Evolutionary conservation across 129 eudicot species (phyloP).

Genomic region (Rutidosis leptorrhynchoides): DNA sequence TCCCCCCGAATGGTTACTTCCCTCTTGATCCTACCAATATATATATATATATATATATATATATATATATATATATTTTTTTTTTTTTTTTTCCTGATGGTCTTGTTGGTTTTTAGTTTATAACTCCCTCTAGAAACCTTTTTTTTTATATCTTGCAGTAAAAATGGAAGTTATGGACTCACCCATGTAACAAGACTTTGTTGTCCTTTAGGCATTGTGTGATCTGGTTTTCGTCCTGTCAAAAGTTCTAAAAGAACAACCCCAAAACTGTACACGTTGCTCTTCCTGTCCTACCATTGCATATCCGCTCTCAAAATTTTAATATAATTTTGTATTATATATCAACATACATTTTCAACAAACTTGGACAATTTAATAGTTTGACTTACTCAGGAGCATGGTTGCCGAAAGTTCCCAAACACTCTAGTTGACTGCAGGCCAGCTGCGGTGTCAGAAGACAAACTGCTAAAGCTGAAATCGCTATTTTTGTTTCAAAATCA

Average conservation of each 20-base stretch:
- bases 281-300: conserved; percentile 42
- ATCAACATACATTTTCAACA: background rate
- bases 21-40: too few relatives aligned
- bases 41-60: too few relatives aligned
- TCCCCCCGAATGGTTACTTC: too few relatives aligned
- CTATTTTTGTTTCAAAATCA: conserved; percentile 40
- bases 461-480: conserved; percentile 42
- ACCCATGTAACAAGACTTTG: conserved; percentile 90
- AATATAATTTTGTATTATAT: background rate
- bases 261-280: conserved; percentile 62
- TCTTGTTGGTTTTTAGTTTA: too few relatives aligned
- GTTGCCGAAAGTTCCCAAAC: conserved; percentile 49
- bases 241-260: conserved; percentile 67
- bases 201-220: conserved; percentile 86
- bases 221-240: conserved; percentile 79
- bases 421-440: conserved; percentile 44
- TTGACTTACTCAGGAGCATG: conserved; percentile 46
- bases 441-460: conserved; percentile 46
- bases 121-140: background rate
- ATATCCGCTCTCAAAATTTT: conserved; percentile 22
- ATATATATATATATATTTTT: too few relatives aligned
- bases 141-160: background rate
- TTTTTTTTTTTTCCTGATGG: background rate
- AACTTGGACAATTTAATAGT: background rate
- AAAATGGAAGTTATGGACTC: background rate